Evolutionary conservation across 2,329 filamentous ascomycete genomes (phyloP), one percentile per base, ranked within the genome.

Genomic region (Aspergillus clavatus): DNA sequence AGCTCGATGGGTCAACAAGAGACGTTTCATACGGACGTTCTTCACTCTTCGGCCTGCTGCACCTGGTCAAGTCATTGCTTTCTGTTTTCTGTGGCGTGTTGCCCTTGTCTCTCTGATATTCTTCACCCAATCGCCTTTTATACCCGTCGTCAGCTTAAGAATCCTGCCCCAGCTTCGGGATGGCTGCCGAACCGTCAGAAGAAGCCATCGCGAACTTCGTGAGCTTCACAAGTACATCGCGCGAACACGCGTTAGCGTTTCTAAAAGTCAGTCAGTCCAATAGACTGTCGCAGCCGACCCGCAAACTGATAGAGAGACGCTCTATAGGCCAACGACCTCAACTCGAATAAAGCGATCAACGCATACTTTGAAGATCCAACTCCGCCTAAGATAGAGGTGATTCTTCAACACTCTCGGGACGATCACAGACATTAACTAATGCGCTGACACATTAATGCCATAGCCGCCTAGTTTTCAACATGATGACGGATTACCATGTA

Each of bases 311-410:
- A 2, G 24, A 24, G 3, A 24, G 8, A 3, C n/a, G 33, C 11
- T 18, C 7, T 23, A n/a, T 42, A 73, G 72, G 70, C 68, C 42
- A 67, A 72, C 49, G 66, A 72, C 42, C 63, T 69, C 38, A 67
- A 74, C 50, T 62, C 68, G 1, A 65, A 72, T 31, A 68, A 67
- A 54, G 72, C 72, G 24, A 66, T 73, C 49, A 74, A 75, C 56
- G 71, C 71, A 16, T 74, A 69, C 51, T 72, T 72, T 26, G 71
- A 75, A 57, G 69, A 72, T 52, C 69, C 70, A 12, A 62, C 60
- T 12, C 60, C 63, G 21, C 54, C 62, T 16, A 58, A 61, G 35
- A 48, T 53, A 41, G 50, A 68, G 60, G 67, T 69, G 51, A 50
- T 43, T 22, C 29, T 38, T 19, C 23, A 22, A 37, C 26, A 42